Conservation (phyloP, 2,329 filamentous ascomycete genomes). For the Teratosphaeria nubilosa region DNA sequence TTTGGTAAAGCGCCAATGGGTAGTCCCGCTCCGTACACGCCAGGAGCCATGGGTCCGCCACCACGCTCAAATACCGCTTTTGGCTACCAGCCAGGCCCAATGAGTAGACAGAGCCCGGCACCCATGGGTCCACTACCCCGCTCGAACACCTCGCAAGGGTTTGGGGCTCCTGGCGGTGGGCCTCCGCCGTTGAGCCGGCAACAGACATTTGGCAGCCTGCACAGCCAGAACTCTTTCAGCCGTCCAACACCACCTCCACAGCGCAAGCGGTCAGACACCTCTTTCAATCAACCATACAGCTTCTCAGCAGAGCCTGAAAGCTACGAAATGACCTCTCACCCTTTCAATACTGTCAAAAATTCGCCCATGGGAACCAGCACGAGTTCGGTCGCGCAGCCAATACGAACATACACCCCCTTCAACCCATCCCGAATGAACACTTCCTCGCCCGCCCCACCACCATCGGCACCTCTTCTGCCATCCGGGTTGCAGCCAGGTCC, state of each 20-base stretch:
- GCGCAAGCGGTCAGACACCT: neutral
- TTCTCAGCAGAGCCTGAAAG: conserved; percentile 9
- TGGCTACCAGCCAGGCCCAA: neutral
- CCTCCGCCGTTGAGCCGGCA: neutral
- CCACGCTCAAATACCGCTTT: conserved; percentile 14
- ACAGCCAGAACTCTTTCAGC: conserved; percentile 16
- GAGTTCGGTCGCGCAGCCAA: neutral
- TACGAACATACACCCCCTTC: conserved; percentile 23
- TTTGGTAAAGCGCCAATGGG: neutral
- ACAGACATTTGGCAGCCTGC: conserved; percentile 12
- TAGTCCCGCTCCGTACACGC: neutral
- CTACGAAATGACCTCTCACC: conserved; percentile 24
- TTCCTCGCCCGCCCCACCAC: neutral
- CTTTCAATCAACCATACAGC: neutral
- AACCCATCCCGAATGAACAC: conserved; percentile 12
- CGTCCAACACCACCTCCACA: conserved; percentile 3
- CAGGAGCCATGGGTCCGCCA: conserved; percentile 2
- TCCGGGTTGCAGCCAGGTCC: conserved; percentile 5
- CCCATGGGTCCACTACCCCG: conserved; percentile 4
- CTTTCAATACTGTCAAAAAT: neutral
- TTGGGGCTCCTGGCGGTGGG: conserved; percentile 3
- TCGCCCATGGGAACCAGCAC: neutral
- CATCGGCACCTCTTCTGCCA: neutral
- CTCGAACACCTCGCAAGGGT: conserved; percentile 19
- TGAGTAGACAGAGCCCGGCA: neutral